Base-by-base conservation (phyloP, 805 yeast genomes). In the Ogataea methanolica region DNA sequence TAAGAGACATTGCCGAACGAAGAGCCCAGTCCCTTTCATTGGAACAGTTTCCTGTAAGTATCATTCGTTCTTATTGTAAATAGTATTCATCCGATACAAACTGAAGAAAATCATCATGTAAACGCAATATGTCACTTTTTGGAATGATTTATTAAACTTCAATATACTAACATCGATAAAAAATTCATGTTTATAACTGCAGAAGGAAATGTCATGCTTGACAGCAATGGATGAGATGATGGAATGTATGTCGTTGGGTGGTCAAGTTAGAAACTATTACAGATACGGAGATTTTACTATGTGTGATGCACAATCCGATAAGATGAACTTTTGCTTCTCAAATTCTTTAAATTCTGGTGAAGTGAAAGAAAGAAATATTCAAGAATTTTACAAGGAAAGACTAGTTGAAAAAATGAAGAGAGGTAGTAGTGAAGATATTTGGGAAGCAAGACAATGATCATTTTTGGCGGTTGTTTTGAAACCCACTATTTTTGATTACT, bases 221-320 rank as follows among this genome's bases (percentile, higher is more conserved):
- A 88, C 92, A 39, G 94, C 94, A 1, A 83, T 91, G 66, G 96
- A 91, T 65, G 96, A 89, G 60, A 71, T 91, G 21, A 75, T 90
- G 41, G 83, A 80, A 41, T 92, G 98, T 63, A 89, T 87, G 68
- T 87, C 97, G 0, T 61, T 91, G 3, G 97, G 96, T 3, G 97
- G 97, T 0, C 97, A 91, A 61, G 69, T 88, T 19, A 78, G 95
- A 50, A 78, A 85, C 66, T 85, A 86, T 59, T 92, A 91, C 62
- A 72, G 97, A 46, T 85, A 81, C 60, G 97, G 97, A 2, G 80
- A 82, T 39, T 75, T 88, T 57, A 81, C 83, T 43, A 71, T 79
- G 50, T 92, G 98, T 66, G 75, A 74, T 39, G 76, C 75, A 43
- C 86, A 86, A 58, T 73, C 87, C 44, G 80, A 76, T 22, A 88